These are phyloP conservation scores for Lagerstroemia speciosa DNA, from an alignment of 345 rosid genomes.

Conservation along the genomic window DNA sequence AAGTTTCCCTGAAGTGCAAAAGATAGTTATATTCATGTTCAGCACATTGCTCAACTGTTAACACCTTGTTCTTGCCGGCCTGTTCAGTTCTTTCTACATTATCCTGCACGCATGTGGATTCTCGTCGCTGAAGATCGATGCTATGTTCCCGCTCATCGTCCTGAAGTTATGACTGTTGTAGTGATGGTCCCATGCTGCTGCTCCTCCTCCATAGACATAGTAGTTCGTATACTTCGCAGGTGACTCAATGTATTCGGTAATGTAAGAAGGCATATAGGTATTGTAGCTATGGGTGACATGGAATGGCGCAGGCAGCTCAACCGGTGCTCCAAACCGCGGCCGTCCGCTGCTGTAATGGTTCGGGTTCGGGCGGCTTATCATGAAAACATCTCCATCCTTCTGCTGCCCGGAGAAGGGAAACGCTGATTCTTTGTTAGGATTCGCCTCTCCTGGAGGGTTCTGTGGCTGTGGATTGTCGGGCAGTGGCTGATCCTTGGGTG, in stretches of 20 bases:
- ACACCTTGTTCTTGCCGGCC: too few relatives aligned
- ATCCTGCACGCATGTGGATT: slow-evolving; percentile 58
- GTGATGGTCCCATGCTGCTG: slow-evolving; percentile 24
- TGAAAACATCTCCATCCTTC: not conserved
- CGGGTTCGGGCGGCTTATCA: not conserved
- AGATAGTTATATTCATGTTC: not conserved
- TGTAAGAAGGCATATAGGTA: slow-evolving; percentile 43
- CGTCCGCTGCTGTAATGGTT: not conserved
- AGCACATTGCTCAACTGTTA: not conserved
- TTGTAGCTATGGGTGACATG: slow-evolving; percentile 50
- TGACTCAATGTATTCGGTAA: slow-evolving; percentile 37
- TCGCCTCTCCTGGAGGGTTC: not conserved
- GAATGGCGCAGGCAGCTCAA: slow-evolving; percentile 18
- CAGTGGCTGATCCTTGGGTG: slow-evolving; percentile 12
- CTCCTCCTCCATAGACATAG: slow-evolving; percentile 21
- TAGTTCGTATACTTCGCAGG: slow-evolving; percentile 24
- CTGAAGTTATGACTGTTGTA: slow-evolving; percentile 17
- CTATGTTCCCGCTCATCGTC: slow-evolving; percentile 31
- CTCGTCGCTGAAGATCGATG: slow-evolving; percentile 67
- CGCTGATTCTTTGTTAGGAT: too few relatives aligned
- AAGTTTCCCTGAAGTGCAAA: not conserved
- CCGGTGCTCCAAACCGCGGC: not conserved
- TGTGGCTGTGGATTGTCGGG: not conserved
- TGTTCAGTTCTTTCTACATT: slow-evolving; percentile 23
- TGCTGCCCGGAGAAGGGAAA: not conserved